Evolutionary conservation across 2,329 filamentous ascomycete genomes (phyloP), one percentile per base, ranked within the genome.

Genomic region (Diatrype stigma): DNA sequence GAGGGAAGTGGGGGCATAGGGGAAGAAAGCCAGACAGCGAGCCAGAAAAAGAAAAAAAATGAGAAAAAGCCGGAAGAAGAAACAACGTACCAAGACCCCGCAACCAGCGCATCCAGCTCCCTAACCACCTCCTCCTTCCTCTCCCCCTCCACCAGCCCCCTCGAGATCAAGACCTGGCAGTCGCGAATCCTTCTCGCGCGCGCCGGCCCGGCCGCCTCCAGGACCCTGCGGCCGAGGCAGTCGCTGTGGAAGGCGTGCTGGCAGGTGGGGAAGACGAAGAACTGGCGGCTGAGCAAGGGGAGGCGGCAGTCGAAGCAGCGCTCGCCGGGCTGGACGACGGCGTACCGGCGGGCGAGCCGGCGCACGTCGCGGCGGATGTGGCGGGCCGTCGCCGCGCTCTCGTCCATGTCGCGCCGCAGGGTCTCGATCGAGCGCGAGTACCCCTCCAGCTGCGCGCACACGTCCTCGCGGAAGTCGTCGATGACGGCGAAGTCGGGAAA

Each of bases 401-500:
- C 90, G 67, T 99, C 94, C 94, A 99, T 99, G 69, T 97, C 93
- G 57, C 86, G 84, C 64, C 92, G 91, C 37, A 99, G 75, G 2
- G 77, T 78, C 63, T 97, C 94, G 59, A 99, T 99, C 59, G 90
- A 90, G 35, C 89, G 87, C 45, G 85, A 89, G 73, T 99, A 99
- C 56, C 95, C 89, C 70, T 99, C 94, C 1, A 99, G 79, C 1
- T 95, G 94, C 0, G 84, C 78, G 72, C 94, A 99, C 35, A 99
- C 97, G 67, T 99, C 94, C 56, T 97, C 92, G 67, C 97, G 96
- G 79, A 99, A 99, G 69, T 97, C 94, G 66, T 99, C 94, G 55
- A 99, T 97, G 47, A 97, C 89, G 22, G 97, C 91, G 66, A 99
- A 99, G 67, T 99, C 94, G 0, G 94, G 94, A 72, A 99, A 99